These are phyloP conservation scores for Naganishia albida DNA, from an alignment of 1,284 basidiomycete genomes.

Conservation along the genomic window DNA sequence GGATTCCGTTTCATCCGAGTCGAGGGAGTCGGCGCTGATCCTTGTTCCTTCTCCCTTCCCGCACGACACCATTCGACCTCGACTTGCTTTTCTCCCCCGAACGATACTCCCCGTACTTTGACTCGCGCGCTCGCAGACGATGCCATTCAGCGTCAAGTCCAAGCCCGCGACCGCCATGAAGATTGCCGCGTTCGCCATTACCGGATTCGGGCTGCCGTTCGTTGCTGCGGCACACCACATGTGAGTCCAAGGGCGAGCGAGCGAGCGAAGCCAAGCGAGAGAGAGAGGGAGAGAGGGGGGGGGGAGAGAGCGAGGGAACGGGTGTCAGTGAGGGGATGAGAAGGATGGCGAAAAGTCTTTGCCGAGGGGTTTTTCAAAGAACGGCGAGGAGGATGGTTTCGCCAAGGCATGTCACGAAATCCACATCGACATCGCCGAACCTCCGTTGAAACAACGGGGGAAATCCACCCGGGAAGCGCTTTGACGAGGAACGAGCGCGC, in stretches of 20 bases:
- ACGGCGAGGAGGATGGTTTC: too few species aligned
- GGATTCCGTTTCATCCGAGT: too few species aligned
- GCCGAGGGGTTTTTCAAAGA: too few species aligned
- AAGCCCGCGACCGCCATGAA: conserved; percentile 27
- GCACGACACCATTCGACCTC: too few species aligned
- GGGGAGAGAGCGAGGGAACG: background rate
- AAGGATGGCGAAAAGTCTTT: too few species aligned
- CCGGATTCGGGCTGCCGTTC: conserved; percentile 33
- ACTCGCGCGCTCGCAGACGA: conserved; percentile 14
- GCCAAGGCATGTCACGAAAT: too few species aligned
- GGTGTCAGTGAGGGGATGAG: background rate
- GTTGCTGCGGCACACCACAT: conserved; percentile 31
- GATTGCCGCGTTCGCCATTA: conserved; percentile 20
- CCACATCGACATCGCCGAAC: too few species aligned
- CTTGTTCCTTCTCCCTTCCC: too few species aligned
- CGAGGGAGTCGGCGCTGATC: too few species aligned
- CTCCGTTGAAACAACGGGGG: too few species aligned
- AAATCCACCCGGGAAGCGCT: too few species aligned
- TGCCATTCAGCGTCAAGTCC: conserved; percentile 29
- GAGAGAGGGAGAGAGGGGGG: background rate
- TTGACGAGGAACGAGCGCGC: too few species aligned
- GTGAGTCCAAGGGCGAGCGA: conserved; percentile 15
- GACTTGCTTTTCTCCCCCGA: background rate
- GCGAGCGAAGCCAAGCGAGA: background rate
- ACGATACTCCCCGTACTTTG: background rate